These are phyloP conservation scores for Daldinia concentrica DNA, from an alignment of 495 filamentous ascomycete genomes.

Conservation along the genomic window DNA sequence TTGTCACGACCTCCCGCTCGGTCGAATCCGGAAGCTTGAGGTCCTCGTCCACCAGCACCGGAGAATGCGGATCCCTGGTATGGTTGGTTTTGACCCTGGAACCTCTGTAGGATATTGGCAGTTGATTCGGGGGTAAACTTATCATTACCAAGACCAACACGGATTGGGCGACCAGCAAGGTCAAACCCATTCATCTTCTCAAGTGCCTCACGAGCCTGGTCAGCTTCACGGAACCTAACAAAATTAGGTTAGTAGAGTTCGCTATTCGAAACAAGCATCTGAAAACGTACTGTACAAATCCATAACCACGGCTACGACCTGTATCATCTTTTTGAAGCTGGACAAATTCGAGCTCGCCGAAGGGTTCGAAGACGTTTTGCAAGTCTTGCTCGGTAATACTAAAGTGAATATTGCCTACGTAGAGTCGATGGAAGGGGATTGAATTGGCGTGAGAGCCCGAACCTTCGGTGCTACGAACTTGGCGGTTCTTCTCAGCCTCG, in stretches of 20 bases:
- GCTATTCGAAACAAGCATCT: constrained; percentile 4
- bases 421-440: constrained; percentile 96
- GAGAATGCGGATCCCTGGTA: constrained; percentile 96
- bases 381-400: constrained; percentile 97
- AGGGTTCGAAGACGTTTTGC: constrained; percentile 96
- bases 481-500: constrained; percentile 99
- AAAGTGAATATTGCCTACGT: constrained; percentile 99
- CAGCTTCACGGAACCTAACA: constrained; percentile 86
- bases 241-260: constrained; percentile 46
- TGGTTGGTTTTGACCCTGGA: constrained; percentile 80
- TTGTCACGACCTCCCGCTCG: constrained; percentile 90
- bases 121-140: constrained; percentile 99
- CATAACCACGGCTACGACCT: constrained; percentile 92
- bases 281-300: constrained; percentile 93
- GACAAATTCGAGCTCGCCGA: constrained; percentile 97
- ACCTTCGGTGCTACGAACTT: constrained; percentile 84
- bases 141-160: constrained; percentile 99
- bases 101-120: constrained; percentile 87
- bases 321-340: constrained; percentile 95
- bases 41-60: constrained; percentile 87
- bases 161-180: constrained; percentile 95
- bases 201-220: constrained; percentile 89
- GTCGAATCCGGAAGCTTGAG: constrained; percentile 90
- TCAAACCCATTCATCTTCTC: constrained; percentile 99
- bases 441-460: constrained; percentile 69